Percentiles rank a stretch among this genome's conserved stretches.
These are phyloP conservation scores for Fonsecaea pugnacius DNA, from an alignment of 2,329 filamentous ascomycete genomes.

Conservation along the genomic window DNA sequence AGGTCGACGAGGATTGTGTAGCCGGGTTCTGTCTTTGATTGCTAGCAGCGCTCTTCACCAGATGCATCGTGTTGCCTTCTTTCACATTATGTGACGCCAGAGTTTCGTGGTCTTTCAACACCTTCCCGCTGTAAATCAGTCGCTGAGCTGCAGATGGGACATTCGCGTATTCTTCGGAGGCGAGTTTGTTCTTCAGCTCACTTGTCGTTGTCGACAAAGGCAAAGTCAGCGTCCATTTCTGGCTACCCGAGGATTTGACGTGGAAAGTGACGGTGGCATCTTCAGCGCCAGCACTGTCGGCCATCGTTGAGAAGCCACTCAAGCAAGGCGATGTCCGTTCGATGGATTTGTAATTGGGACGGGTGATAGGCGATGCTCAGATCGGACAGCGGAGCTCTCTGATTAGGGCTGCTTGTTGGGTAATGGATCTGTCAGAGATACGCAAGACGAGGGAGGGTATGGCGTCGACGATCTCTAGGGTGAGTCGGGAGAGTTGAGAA, in stretches of 20 bases:
- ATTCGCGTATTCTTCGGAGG: slow-evolving; percentile 79
- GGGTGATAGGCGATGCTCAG: not conserved
- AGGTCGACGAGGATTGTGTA: slow-evolving; percentile 51
- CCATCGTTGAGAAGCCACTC: slow-evolving; percentile 26
- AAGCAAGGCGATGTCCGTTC: not conserved
- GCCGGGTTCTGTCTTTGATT: slow-evolving; percentile 67
- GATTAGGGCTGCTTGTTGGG: not conserved
- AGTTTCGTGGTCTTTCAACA: slow-evolving; percentile 92
- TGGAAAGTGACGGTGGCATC: slow-evolving; percentile 78
- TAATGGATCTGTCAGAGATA: slow-evolving; percentile 3
- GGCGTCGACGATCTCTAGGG: not conserved
- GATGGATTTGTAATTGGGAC: slow-evolving; percentile 12
- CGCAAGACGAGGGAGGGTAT: not conserved
- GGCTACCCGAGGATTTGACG: slow-evolving; percentile 94
- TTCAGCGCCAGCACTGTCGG: slow-evolving; percentile 33
- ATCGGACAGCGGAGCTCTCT: not conserved
- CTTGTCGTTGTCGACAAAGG: slow-evolving; percentile 74
- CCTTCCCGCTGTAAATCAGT: slow-evolving; percentile 94
- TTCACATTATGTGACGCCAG: slow-evolving; percentile 91
- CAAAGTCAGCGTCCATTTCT: slow-evolving; percentile 81
- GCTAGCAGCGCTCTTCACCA: slow-evolving; percentile 95
- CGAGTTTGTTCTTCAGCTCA: slow-evolving; percentile 88
- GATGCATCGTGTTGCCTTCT: slow-evolving; percentile 89
- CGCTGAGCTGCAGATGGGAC: slow-evolving; percentile 86
- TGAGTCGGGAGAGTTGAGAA: not conserved